Conservation (phyloP, 129 eudicot species). For the Dittrichia graveolens region DNA sequence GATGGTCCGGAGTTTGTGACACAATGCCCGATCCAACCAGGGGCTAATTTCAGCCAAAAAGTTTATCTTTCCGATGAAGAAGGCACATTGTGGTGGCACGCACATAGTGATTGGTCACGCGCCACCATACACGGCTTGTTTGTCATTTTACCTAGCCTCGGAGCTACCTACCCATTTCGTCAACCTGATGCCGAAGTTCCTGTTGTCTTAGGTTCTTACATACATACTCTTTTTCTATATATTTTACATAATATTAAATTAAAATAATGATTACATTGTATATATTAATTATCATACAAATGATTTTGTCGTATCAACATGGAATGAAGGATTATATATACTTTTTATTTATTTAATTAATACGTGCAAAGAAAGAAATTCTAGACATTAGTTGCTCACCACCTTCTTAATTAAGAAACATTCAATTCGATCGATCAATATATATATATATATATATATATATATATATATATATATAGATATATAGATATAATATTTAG, state of each 20-base stretch:
- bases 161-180: conserved; percentile 52
- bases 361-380: no score
- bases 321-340: no score
- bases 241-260: background rate
- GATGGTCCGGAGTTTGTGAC: conserved; percentile 68
- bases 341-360: no score
- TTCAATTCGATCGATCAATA: no score
- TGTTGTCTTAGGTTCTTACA: conserved; percentile 46
- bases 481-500: no score
- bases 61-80: conserved; percentile 52
- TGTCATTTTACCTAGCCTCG: conserved; percentile 42
- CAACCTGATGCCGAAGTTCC: conserved; percentile 53
- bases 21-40: conserved; percentile 68
- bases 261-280: no score
- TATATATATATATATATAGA: no score
- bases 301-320: no score
- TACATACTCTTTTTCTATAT: background rate
- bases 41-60: conserved; percentile 48
- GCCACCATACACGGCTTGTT: conserved; percentile 58
- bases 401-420: no score
- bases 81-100: conserved; percentile 81
- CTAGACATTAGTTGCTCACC: no score
- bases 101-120: conserved; percentile 74
- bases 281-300: no score
- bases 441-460: no score